Base-by-base conservation (phyloP, 2,329 filamentous ascomycete genomes). In the Alternaria postmessia region DNA sequence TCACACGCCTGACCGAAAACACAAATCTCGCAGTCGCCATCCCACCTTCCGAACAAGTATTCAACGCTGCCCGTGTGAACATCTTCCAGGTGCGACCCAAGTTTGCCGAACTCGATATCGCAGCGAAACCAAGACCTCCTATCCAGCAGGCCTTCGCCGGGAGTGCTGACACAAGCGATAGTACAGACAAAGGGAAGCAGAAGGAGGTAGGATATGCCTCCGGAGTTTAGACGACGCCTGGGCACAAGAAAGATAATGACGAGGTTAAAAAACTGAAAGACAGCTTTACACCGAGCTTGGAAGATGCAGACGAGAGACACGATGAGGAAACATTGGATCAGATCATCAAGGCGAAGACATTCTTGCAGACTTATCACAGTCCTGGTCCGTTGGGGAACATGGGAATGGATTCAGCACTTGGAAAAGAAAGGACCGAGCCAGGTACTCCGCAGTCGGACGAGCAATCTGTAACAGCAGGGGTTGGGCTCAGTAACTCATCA, bases 1-100 rank as follows among this genome's bases (percentile, higher is more conserved):
- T 97, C 65, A 92, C 93, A 65, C 92, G 96, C 68, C 93, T 99
- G 68, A 99, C 95, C 2, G 96, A 95, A 54, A 99, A 99, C 79
- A 99, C 95, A 3, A 98, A 98, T 74, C 89, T 99, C 61, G 92
- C 96, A 73, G 92, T 96, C 8, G 90, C 96, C 36, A 87, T 97
- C 66, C 94, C 95, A 0, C 93, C 94, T 0, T 94, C 94, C 24
- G 94, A 98, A 79, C 92, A 92, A 20, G 87, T 92, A 6, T 96
- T 96, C 82, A 97, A 98, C 71, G 89, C 91, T 54, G 94, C 94
- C 12, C 88, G 95, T 78, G 84, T 97, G 66, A 97, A 97, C 75
- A 95, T 94, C 66, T 89, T 92, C 79, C 90, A 96, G 59, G 94
- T 93, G 0, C 86, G 93, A 46, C 89, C 91, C 68, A 91, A 92